Conservation (phyloP, 2,329 filamentous ascomycete genomes). For the Colletotrichum neosansevieriae region DNA sequence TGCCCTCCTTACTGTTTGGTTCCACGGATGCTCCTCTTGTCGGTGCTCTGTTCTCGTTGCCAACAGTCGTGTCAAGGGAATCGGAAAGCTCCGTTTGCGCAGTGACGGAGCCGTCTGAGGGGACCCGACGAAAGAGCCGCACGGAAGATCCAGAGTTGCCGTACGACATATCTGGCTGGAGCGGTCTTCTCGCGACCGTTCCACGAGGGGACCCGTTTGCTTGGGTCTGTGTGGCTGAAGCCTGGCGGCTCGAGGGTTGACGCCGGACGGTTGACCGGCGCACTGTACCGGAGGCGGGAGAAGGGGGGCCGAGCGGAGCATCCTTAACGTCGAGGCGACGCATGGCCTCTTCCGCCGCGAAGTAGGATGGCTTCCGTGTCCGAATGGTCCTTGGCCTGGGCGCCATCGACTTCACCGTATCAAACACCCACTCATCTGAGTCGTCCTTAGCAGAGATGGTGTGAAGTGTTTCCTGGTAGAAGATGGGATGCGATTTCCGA, state of each 20-base stretch:
- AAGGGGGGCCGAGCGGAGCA: conserved; percentile 67
- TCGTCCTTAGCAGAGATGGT: conserved; percentile 75
- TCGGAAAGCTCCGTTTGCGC: conserved; percentile 52
- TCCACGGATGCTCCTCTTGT: conserved; percentile 60
- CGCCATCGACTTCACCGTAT: conserved; percentile 84
- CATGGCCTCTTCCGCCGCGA: conserved; percentile 70
- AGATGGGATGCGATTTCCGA: conserved; percentile 78
- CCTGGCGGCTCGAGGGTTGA: conserved; percentile 60
- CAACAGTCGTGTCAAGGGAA: conserved; percentile 57
- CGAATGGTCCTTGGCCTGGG: conserved; percentile 67
- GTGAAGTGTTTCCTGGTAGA: conserved; percentile 93
- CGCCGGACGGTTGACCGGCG: conserved; percentile 69
- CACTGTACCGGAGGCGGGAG: conserved; percentile 67
- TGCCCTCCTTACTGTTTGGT: conserved; percentile 80
- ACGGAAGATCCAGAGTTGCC: conserved; percentile 94
- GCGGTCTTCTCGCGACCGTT: conserved; percentile 74
- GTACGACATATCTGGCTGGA: conserved; percentile 91
- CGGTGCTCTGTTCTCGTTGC: conserved; percentile 75
- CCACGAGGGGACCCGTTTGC: conserved; percentile 57
- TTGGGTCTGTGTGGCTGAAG: conserved; percentile 55
- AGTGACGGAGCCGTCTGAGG: conserved; percentile 72
- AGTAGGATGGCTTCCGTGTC: conserved; percentile 68
- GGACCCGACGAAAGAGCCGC: conserved; percentile 88
- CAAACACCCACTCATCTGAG: conserved; percentile 93
- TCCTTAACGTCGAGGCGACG: conserved; percentile 72